These are phyloP conservation scores for Protea cynaroides DNA, from an alignment of 164 flowering plant species.

Conservation along the genomic window DNA sequence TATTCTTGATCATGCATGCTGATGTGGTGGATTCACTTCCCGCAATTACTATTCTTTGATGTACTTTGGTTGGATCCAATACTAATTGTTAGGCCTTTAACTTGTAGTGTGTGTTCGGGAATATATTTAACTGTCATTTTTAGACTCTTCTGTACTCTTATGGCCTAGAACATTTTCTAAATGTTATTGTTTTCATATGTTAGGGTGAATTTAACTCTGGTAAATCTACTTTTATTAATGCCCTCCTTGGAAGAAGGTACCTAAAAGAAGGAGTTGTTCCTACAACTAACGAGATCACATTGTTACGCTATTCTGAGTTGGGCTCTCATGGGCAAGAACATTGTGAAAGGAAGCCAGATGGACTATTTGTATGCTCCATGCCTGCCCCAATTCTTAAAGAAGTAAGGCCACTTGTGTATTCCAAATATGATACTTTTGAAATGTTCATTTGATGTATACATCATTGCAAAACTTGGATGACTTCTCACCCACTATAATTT, in stretches of 20 bases:
- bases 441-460: background rate
- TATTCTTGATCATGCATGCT: no score
- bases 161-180: background rate
- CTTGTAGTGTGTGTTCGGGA: no score
- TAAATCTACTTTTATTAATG: slow-evolving; percentile 91
- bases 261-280: slow-evolving; percentile 94
- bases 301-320: slow-evolving; percentile 61
- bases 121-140: no score
- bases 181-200: slow-evolving; percentile 1
- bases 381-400: slow-evolving; percentile 84
- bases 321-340: slow-evolving; percentile 46
- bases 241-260: slow-evolving; percentile 84
- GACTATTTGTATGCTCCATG: slow-evolving; percentile 75
- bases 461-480: background rate
- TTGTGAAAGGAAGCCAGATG: slow-evolving; percentile 94
- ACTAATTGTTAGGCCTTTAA: no score
- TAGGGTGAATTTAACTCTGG: slow-evolving; percentile 99
- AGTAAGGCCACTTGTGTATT: slow-evolving; percentile 34
- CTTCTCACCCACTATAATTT: background rate
- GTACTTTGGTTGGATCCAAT: no score
- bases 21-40: no score
- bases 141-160: no score
- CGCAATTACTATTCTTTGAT: no score
- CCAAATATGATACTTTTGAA: slow-evolving; percentile 1
- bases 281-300: slow-evolving; percentile 97